phyloP scores from a whole-genome alignment of 305 asterid genomes.

The Fraxinus dipetala region DNA sequence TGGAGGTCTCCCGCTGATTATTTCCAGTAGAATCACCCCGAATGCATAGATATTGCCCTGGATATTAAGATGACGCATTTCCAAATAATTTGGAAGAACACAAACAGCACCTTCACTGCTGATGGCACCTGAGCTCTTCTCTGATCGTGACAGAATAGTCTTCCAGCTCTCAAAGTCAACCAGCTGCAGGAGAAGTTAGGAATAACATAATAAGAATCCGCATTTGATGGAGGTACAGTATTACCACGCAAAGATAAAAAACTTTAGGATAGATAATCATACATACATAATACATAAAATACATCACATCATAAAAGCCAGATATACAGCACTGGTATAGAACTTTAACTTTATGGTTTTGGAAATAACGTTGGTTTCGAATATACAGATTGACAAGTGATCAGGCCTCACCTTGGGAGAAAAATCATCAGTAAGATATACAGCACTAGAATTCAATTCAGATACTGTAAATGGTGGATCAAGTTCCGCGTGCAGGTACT shows the following conservation, averaged over 20 bases:
- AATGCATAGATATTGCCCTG: constrained; percentile 80
- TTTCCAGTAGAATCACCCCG: constrained; percentile 79
- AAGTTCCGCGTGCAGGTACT: constrained; percentile 78
- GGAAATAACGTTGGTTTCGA: neutral
- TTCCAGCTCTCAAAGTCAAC: constrained; percentile 97
- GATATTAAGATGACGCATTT: constrained; percentile 59
- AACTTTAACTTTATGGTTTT: neutral
- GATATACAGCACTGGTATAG: neutral
- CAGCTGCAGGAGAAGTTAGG: constrained; percentile 50
- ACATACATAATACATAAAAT: neutral
- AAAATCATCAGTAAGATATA: constrained; percentile 93
- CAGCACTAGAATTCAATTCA: constrained; percentile 69
- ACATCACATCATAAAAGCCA: neutral
- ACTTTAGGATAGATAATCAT: neutral
- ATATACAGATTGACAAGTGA: neutral
- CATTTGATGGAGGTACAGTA: neutral
- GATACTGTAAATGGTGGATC: constrained; percentile 87
- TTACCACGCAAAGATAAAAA: neutral
- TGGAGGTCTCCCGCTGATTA: constrained; percentile 87
- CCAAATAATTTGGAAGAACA: constrained; percentile 68
- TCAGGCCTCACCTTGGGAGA: constrained; percentile 70
- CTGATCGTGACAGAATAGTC: constrained; percentile 70
- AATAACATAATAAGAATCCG: neutral
- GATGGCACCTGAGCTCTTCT: constrained; percentile 67
- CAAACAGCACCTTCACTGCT: constrained; percentile 74